Percentiles rank a stretch among this genome's conserved stretches.
Conservation (phyloP, 1,284 basidiomycete genomes). For the Leccinum pachyderme region DNA sequence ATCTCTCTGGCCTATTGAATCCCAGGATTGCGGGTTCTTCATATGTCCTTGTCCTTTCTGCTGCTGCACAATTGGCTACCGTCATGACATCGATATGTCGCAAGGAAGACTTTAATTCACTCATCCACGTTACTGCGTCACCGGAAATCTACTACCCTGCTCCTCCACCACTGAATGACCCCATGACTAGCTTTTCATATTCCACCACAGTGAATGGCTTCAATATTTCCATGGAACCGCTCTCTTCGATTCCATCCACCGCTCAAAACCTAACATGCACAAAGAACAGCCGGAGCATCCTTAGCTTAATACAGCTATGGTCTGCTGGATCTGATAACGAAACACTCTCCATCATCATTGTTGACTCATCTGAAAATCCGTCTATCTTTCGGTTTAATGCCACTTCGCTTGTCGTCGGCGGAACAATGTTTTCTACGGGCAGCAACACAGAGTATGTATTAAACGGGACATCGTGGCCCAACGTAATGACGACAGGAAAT, state of each 20-base stretch:
- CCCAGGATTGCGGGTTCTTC: background rate
- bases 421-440: background rate
- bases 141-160: background rate
- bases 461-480: background rate
- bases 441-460: accelerated
- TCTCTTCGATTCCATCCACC: slow-evolving; percentile 5
- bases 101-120: background rate
- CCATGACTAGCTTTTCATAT: background rate
- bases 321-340: background rate
- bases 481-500: background rate
- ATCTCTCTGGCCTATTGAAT: background rate
- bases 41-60: background rate
- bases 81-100: background rate
- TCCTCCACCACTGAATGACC: background rate
- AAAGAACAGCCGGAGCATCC: background rate
- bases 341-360: background rate
- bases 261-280: background rate
- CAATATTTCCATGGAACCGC: slow-evolving; percentile 14
- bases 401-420: background rate
- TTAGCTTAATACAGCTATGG: background rate
- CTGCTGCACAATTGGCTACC: accelerated
- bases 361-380: background rate
- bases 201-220: slow-evolving; percentile 14
- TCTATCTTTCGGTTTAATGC: background rate
- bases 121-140: background rate